These are phyloP conservation scores for Pseudozyma pruni DNA, from an alignment of 1,284 basidiomycete genomes.

Conservation along the genomic window DNA sequence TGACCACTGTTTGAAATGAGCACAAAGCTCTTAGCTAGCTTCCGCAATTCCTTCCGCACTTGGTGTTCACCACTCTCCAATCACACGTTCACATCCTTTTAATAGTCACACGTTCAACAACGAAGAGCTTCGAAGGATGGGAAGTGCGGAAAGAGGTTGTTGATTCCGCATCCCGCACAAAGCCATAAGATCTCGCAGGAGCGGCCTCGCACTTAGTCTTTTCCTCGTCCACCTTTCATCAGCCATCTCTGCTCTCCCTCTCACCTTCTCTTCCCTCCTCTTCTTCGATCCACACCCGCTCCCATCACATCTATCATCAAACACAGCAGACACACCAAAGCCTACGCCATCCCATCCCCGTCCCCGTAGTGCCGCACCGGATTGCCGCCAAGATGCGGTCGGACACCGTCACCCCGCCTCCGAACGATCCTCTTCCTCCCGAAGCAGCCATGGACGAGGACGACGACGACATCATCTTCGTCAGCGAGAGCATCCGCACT, in stretches of 20 bases:
- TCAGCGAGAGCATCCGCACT: conserved; percentile 9
- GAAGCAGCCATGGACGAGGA: neutral
- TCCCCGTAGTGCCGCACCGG: neutral
- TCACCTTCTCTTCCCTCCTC: neutral
- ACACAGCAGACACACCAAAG: too few species aligned
- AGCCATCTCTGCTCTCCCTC: neutral
- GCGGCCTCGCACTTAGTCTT: neutral
- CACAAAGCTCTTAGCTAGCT: neutral
- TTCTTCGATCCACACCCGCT: too few species aligned
- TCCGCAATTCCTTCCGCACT: neutral
- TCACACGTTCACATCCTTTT: too few species aligned
- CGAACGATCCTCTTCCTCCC: neutral
- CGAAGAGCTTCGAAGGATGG: too few species aligned
- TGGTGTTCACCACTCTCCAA: neutral
- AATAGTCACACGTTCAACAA: too few species aligned
- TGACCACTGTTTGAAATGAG: neutral
- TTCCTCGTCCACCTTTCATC: neutral
- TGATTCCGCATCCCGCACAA: conserved; percentile 4
- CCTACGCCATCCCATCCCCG: too few species aligned
- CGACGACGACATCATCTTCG: conserved; percentile 8
- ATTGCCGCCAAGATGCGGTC: conserved; percentile 5
- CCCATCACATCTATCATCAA: too few species aligned
- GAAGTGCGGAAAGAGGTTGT: neutral
- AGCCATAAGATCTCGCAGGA: conserved; percentile 3
- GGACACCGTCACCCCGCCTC: conserved; percentile 8